Percentiles rank a stretch among this genome's conserved stretches.
Conservation (phyloP, 768 basidiomycete species). For the Collybiopsis luxurians region DNA sequence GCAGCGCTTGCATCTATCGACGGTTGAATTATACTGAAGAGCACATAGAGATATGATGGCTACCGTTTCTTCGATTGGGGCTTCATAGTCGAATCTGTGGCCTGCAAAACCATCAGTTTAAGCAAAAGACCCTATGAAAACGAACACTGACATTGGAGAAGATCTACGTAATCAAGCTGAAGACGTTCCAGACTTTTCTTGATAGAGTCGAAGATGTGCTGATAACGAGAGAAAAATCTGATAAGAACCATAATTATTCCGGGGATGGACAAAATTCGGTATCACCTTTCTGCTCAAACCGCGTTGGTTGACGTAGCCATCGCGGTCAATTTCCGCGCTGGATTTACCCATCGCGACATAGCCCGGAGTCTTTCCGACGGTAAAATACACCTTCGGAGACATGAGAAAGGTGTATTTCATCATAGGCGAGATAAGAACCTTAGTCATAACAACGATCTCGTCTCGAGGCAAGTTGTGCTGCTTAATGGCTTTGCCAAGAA, state of each 20-base stretch:
- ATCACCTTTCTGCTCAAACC: constrained; percentile 35
- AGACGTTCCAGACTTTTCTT: constrained; percentile 43
- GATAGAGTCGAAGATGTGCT: constrained; percentile 51
- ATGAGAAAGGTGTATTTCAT: not conserved
- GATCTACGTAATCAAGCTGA: constrained; percentile 53
- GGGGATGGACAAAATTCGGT: not conserved
- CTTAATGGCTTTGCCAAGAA: constrained; percentile 74
- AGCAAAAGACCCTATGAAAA: too few relatives aligned
- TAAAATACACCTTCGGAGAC: constrained; percentile 34
- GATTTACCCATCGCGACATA: not conserved
- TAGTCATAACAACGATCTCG: constrained; percentile 77
- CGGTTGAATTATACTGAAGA: not conserved
- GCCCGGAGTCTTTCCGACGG: constrained; percentile 20
- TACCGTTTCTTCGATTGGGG: constrained; percentile 26
- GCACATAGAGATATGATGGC: not conserved
- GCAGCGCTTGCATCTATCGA: constrained; percentile 45
- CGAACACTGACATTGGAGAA: constrained; percentile 53
- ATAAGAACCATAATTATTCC: not conserved
- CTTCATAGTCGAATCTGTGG: constrained; percentile 28
- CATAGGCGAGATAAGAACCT: constrained; percentile 34
- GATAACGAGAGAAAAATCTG: too few relatives aligned
- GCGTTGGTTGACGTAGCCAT: constrained; percentile 20
- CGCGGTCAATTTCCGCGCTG: not conserved
- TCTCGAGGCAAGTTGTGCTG: constrained; percentile 65
- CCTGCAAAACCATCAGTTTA: too few relatives aligned